Conservation (phyloP, 306 rosid genomes). For the Rubus idaeus region DNA sequence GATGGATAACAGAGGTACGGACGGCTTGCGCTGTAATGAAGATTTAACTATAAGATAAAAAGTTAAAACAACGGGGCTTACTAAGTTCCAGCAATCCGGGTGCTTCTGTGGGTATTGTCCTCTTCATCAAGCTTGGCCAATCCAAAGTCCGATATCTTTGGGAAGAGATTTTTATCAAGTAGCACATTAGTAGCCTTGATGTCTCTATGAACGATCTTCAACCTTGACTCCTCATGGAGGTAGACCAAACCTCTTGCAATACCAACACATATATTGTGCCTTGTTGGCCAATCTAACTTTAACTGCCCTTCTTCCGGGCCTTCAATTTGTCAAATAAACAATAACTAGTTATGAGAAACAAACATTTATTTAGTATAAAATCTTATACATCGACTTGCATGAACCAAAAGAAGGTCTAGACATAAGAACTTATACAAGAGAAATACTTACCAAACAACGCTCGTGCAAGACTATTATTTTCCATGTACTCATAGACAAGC, state of each 20-base stretch:
- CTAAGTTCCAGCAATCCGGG: slow-evolving; percentile 74
- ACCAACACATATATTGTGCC: slow-evolving; percentile 64
- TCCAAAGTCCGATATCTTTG: slow-evolving; percentile 76
- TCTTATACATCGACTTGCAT: too few relatives aligned
- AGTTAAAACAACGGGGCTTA: too few relatives aligned
- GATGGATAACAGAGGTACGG: too few relatives aligned
- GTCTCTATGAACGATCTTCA: slow-evolving; percentile 80
- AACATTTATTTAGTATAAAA: background rate
- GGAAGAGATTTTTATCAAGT: slow-evolving; percentile 63
- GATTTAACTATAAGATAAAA: too few relatives aligned
- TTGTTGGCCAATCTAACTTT: slow-evolving; percentile 59
- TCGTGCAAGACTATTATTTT: slow-evolving; percentile 54
- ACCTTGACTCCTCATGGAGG: slow-evolving; percentile 83
- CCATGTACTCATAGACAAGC: slow-evolving; percentile 55
- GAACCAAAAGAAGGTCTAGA: too few relatives aligned
- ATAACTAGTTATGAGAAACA: background rate
- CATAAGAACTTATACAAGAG: too few relatives aligned
- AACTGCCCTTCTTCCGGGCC: slow-evolving; percentile 18
- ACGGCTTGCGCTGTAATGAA: too few relatives aligned
- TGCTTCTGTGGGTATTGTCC: slow-evolving; percentile 64
- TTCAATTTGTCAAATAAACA: background rate
- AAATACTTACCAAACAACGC: slow-evolving; percentile 44
- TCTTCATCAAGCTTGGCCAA: slow-evolving; percentile 76
- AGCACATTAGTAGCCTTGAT: slow-evolving; percentile 76
- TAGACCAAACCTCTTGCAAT: slow-evolving; percentile 69